phyloP scores from a whole-genome alignment of 2,329 filamentous ascomycete genomes.

The Fusarium pseudoanthophilum region DNA sequence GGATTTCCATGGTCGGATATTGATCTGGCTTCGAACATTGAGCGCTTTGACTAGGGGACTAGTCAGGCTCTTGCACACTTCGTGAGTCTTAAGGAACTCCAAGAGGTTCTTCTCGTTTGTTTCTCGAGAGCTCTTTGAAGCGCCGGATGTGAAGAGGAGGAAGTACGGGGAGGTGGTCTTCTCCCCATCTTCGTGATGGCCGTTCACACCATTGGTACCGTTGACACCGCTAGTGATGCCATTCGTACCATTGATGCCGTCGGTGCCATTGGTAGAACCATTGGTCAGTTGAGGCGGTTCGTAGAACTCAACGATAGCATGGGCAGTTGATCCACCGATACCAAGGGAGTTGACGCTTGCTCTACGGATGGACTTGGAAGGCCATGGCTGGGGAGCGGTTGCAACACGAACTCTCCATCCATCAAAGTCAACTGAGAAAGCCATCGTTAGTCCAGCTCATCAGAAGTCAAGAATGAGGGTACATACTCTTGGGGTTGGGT shows the following conservation, averaged over 20 bases:
- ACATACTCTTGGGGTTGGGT: conserved; percentile 40
- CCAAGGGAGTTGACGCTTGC: conserved; percentile 51
- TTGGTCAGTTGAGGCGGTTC: conserved; percentile 14
- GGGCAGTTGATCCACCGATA: conserved; percentile 58
- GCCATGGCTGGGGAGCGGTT: conserved; percentile 36
- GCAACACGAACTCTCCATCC: conserved; percentile 41
- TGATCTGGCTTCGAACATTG: conserved; percentile 37
- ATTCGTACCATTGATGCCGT: background rate
- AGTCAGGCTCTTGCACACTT: conserved; percentile 25
- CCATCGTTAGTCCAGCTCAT: background rate
- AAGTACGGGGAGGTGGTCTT: conserved; percentile 6
- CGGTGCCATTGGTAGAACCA: background rate
- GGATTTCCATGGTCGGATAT: conserved; percentile 37
- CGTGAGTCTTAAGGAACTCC: conserved; percentile 24
- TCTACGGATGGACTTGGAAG: conserved; percentile 38
- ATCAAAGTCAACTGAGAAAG: conserved; percentile 32
- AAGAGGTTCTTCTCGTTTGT: conserved; percentile 28
- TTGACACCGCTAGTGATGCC: background rate
- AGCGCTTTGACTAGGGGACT: conserved; percentile 30
- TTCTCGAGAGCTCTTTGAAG: conserved; percentile 31
- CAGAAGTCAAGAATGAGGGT: rapidly evolving
- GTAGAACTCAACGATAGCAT: conserved; percentile 52
- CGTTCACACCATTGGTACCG: background rate
- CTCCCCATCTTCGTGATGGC: background rate
- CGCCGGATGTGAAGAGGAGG: conserved; percentile 35